Conservation (phyloP, 257 asterid species). For the Nicotiana benthamiana region DNA sequence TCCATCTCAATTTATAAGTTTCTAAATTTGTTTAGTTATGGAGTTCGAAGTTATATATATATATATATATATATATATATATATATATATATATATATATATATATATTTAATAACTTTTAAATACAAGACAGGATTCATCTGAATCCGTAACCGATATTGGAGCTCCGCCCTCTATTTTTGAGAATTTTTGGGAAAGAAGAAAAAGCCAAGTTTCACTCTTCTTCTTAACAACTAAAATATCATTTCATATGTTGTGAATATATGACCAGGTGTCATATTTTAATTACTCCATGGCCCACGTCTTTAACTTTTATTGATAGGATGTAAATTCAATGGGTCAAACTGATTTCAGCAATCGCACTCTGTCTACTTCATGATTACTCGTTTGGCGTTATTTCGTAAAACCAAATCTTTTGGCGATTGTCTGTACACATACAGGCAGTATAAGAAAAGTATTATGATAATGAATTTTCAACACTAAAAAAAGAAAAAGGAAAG, state of each 20-base stretch:
- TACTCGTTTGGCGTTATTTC: not conserved
- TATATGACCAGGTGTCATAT: not conserved
- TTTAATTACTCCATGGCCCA: not conserved
- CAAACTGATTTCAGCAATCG: not conserved
- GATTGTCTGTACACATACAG: not conserved
- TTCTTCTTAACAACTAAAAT: not conserved
- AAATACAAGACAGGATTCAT: too few relatives aligned
- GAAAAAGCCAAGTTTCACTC: not conserved
- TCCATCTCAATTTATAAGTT: too few relatives aligned
- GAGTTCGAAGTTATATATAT: too few relatives aligned
- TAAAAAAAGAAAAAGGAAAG: too few relatives aligned
- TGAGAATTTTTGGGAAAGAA: not conserved
- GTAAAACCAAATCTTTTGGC: not conserved
- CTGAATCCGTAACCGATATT: too few relatives aligned
- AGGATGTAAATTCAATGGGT: not conserved
- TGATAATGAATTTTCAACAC: too few relatives aligned
- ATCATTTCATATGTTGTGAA: not conserved
- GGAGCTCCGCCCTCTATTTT: not conserved
- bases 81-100: too few relatives aligned
- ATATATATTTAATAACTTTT: too few relatives aligned
- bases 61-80: too few relatives aligned
- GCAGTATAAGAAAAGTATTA: too few relatives aligned
- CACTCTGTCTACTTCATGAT: not conserved
- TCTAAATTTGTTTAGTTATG: too few relatives aligned
- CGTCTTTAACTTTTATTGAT: not conserved